Evolutionary conservation across 371 early-diverging fungal genomes (phyloP), one percentile per base, ranked within the genome.

Genomic region (Mucor indicus): DNA sequence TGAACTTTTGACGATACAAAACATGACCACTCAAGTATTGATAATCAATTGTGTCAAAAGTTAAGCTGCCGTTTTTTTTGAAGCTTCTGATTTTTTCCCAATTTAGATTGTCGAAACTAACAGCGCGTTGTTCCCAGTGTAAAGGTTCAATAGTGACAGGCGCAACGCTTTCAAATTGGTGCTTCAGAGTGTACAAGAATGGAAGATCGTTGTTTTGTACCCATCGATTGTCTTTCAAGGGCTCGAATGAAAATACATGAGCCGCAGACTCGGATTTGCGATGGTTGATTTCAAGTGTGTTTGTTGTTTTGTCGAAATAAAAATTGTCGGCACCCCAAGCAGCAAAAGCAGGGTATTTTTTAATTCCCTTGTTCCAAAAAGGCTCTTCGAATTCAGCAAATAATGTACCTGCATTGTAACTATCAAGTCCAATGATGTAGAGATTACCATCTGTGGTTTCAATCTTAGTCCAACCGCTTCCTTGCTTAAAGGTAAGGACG

Each of bases 1-100:
- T 47, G 43, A 68, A 74, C 1, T 21, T 33, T 7, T 52, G 72
- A 2, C 74, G 67, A 64, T 90, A 90, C 38, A 88, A 52, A 4
- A 72, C 59, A 62, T 90, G 90, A 2, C 87, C 89, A 38, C 83
- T 79, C 0, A 77, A 76, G 60, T 72, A 87, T 15, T 67, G 60
- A 35, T 80, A 76, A 45, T 90, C 88, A 16, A 89, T 54, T 3
- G 75, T 57, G 43, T 72, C 62, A 35, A 59, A 69, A 0, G 55
- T 44, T 1, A 45, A 35, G 0, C 37, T 43, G 10, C 24, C 44
- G 13, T 53, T 58, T 20, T 32, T 36, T 1, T 57, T 44, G 13
- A 55, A 44, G 12, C 71, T 56, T 9, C 53, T 60, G 13, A 80
- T 29, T 12, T 69, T 60, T 4, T 64, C 55, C 73, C 83, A 79